Evolutionary conservation across 2,329 filamentous ascomycete genomes (phyloP).

Genomic region (Bipolaris victoriae): DNA sequence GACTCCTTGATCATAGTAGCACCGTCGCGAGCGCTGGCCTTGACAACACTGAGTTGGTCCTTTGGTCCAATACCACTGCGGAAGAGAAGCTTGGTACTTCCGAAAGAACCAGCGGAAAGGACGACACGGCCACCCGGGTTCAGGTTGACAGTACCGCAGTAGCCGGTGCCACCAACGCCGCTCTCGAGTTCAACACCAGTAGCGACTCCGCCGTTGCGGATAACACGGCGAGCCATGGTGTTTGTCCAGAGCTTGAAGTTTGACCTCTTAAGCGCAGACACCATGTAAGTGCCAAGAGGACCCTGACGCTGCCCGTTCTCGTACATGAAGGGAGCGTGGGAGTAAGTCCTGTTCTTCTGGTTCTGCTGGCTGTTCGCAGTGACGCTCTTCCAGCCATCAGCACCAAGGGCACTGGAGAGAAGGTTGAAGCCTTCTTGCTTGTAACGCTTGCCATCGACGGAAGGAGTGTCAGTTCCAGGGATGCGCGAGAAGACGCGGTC

Average conservation of each 20-base stretch:
- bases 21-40: conserved; percentile 52
- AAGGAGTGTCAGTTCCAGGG: conserved; percentile 70
- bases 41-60: conserved; percentile 54
- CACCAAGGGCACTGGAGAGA: conserved; percentile 63
- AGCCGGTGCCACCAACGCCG: conserved; percentile 61
- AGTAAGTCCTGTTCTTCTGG: conserved; percentile 69
- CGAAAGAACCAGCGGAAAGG: conserved; percentile 71
- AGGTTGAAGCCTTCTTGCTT: conserved; percentile 70
- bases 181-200: conserved; percentile 73
- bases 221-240: conserved; percentile 70
- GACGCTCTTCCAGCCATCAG: conserved; percentile 68
- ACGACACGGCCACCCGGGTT: conserved; percentile 68
- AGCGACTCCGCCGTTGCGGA: conserved; percentile 66
- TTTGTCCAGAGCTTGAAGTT: conserved; percentile 73
- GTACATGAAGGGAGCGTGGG: conserved; percentile 72
- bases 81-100: conserved; percentile 72
- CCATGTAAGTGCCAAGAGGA: conserved; percentile 74
- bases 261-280: conserved; percentile 61
- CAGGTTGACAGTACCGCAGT: conserved; percentile 65
- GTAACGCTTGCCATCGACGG: conserved; percentile 69
- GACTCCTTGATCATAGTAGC: conserved; percentile 51
- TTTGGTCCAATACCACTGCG: conserved; percentile 71
- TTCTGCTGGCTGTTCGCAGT: conserved; percentile 65
- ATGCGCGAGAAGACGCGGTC: conserved; percentile 71
- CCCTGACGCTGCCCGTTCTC: conserved; percentile 69